Evolutionary conservation across 1,284 basidiomycete genomes (phyloP).

Genomic region (Sporisorium exsertum): DNA sequence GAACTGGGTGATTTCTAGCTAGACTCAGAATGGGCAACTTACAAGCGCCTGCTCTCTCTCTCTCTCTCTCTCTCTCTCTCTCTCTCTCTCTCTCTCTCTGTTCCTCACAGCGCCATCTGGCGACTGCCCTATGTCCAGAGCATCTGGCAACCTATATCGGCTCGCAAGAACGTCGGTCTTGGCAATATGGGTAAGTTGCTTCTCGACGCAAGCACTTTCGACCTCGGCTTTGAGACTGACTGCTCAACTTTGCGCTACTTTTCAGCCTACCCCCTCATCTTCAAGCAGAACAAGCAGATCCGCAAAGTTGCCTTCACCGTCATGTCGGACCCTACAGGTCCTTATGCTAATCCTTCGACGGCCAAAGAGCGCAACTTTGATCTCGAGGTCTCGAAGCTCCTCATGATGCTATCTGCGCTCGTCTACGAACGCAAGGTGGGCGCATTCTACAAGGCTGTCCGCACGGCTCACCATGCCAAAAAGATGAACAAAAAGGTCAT

Average conservation of each 20-base stretch:
- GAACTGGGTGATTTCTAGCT: neutral
- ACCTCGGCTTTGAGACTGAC: too few species aligned
- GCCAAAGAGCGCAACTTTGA: constrained; percentile 52
- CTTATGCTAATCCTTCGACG: constrained; percentile 28
- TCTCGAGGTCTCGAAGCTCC: constrained; percentile 46
- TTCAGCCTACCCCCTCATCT: constrained; percentile 68
- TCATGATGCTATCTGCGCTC: constrained; percentile 45
- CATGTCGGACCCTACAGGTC: constrained; percentile 46
- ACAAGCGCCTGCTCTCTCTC: neutral
- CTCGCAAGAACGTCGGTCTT: constrained; percentile 27
- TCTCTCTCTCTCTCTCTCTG: neutral
- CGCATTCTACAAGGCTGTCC: constrained; percentile 26
- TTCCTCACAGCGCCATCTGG: constrained; percentile 27
- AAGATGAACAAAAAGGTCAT: constrained; percentile 20
- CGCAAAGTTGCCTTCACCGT: constrained; percentile 57
- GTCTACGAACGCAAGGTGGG: constrained; percentile 46
- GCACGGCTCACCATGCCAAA: constrained; percentile 7
- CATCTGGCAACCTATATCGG: constrained; percentile 22
- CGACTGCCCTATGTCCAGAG: constrained; percentile 29
- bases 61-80: neutral
- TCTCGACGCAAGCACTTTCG: too few species aligned
- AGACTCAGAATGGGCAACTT: neutral
- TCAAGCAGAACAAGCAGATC: constrained; percentile 59
- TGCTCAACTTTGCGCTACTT: too few species aligned
- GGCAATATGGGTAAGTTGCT: constrained; percentile 31